A percentile compares a stretch with the other conserved stretches of the same genome.
These are phyloP conservation scores for Hypoxylon sp. DNA, from an alignment of 2,329 filamentous ascomycete genomes.

Conservation along the genomic window DNA sequence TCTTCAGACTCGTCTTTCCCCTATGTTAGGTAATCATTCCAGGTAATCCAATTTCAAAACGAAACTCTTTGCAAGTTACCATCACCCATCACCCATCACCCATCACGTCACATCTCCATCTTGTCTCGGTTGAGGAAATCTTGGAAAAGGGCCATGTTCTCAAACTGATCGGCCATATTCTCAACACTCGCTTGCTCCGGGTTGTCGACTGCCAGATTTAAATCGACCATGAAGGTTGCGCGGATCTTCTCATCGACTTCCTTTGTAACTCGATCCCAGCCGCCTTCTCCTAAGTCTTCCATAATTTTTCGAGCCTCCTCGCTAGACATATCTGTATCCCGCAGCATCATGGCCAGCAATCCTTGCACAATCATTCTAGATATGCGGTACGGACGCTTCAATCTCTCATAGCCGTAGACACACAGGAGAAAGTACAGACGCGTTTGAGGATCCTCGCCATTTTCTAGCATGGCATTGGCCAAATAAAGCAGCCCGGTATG, in stretches of 20 bases:
- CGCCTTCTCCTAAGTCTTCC: background rate
- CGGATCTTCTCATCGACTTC: background rate
- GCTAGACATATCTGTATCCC: background rate
- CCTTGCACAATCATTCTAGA: constrained; percentile 1
- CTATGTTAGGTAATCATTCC: too few relatives aligned
- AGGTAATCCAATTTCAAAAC: too few relatives aligned
- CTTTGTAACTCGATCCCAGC: background rate
- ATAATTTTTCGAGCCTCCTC: background rate
- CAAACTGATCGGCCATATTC: background rate
- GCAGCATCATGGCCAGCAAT: background rate
- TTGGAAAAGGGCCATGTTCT: background rate
- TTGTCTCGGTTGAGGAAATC: background rate
- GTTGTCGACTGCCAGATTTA: background rate
- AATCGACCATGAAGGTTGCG: constrained; percentile 2
- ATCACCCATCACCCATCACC: too few relatives aligned
- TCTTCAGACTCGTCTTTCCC: too few relatives aligned
- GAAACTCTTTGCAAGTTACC: too few relatives aligned
- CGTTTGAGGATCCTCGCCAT: background rate
- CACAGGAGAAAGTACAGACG: background rate
- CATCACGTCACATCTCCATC: background rate
- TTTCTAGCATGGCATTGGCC: background rate
- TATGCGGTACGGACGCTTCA: constrained; percentile 2
- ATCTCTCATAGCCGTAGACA: constrained; percentile 1
- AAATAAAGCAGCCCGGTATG: background rate
- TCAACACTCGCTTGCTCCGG: background rate